phyloP scores from a whole-genome alignment of 1,139 yeast genomes.

The Dujonia santamariae region DNA sequence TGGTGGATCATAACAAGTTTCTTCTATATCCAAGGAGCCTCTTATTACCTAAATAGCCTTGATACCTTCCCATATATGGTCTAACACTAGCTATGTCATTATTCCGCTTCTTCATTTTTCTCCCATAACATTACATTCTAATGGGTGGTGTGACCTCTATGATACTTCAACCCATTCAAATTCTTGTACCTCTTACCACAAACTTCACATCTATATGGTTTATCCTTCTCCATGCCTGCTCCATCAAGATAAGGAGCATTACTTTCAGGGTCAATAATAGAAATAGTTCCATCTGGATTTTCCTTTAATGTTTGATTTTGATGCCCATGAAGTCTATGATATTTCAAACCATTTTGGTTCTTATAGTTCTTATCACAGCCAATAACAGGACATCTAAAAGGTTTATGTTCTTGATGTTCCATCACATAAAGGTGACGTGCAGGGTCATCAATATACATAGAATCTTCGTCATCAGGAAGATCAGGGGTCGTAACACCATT shows the following conservation, averaged over 20 bases:
- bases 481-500: constrained; percentile 11
- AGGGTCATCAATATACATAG: constrained; percentile 83
- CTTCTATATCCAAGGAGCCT: too few relatives aligned
- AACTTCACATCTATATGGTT: constrained; percentile 97
- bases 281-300: constrained; percentile 89
- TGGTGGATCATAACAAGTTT: too few relatives aligned
- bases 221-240: constrained; percentile 91
- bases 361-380: constrained; percentile 98
- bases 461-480: constrained; percentile 36
- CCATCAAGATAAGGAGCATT: constrained; percentile 92
- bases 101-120: too few relatives aligned
- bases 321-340: constrained; percentile 95
- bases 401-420: constrained; percentile 90
- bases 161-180: constrained; percentile 92
- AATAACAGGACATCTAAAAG: constrained; percentile 95
- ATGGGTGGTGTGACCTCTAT: constrained; percentile 96
- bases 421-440: constrained; percentile 90
- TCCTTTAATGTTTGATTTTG: constrained; percentile 90
- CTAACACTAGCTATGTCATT: too few relatives aligned
- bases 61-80: too few relatives aligned
- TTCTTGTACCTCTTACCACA: constrained; percentile 97
- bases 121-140: too few relatives aligned
- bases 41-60: too few relatives aligned
- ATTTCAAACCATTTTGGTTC: constrained; percentile 94
- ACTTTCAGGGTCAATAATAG: constrained; percentile 90